Percentiles rank a stretch among this genome's conserved stretches.
Conservation (phyloP, 306 rosid species). For the Citrullus amarus region DNA sequence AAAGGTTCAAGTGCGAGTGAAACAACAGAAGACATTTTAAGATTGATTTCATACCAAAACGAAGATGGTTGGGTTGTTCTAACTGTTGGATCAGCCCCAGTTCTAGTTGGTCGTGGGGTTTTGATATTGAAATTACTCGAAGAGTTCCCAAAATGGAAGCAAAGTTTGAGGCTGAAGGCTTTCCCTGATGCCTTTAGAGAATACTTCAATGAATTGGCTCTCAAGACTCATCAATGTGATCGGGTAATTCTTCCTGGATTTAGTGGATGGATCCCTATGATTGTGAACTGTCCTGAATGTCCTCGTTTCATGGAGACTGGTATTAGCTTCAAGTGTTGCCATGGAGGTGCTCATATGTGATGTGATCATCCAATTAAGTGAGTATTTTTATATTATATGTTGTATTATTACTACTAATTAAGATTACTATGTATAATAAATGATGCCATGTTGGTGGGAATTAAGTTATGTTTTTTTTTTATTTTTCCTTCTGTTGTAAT, state of each 20-base stretch:
- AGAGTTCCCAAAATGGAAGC: constrained; percentile 37
- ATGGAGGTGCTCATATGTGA: constrained; percentile 7
- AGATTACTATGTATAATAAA: neutral
- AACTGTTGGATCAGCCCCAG: constrained; percentile 25
- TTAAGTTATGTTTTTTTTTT: neutral
- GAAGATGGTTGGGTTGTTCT: constrained; percentile 38
- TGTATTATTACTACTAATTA: neutral
- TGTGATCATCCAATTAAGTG: neutral
- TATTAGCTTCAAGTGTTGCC: constrained; percentile 40
- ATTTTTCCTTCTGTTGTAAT: neutral
- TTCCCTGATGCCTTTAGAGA: constrained; percentile 5
- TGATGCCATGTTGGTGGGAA: neutral
- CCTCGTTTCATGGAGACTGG: constrained; percentile 32
- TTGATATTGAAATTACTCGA: constrained; percentile 19
- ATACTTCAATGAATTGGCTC: constrained; percentile 11
- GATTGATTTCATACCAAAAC: constrained; percentile 30
- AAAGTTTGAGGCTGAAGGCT: constrained; percentile 11
- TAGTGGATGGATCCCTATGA: constrained; percentile 26
- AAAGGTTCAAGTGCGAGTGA: neutral
- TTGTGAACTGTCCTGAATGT: constrained; percentile 38
- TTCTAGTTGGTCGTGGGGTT: constrained; percentile 24
- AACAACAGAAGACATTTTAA: constrained; percentile 28
- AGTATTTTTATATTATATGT: neutral
- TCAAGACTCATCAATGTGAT: neutral
- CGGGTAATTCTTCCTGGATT: constrained; percentile 5